Conservation (phyloP, 1,139 yeast genomes). For the Geotrichum aggregatum region DNA sequence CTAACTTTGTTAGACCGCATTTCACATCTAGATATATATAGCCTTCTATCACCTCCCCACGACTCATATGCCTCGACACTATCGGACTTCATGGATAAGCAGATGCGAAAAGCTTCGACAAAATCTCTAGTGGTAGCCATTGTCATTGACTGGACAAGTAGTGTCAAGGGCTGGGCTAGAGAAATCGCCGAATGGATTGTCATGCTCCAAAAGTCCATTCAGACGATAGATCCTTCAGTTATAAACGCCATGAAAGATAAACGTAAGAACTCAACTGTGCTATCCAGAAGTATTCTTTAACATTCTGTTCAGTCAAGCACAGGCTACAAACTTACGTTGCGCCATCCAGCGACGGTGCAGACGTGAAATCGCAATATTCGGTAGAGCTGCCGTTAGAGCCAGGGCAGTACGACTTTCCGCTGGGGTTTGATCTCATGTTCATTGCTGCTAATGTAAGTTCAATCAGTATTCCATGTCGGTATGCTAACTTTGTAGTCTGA, state of each 20-base stretch:
- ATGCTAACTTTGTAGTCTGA: conserved; percentile 13
- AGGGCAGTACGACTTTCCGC: conserved; percentile 36
- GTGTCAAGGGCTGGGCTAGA: conserved; percentile 26
- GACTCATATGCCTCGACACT: conserved; percentile 15
- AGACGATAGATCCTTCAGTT: conserved; percentile 18
- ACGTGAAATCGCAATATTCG: conserved; percentile 14
- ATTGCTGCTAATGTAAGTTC: conserved; percentile 31
- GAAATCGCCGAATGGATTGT: conserved; percentile 28
- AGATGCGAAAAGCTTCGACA: conserved; percentile 6
- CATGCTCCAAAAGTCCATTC: conserved; percentile 21
- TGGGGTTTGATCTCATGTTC: conserved; percentile 35
- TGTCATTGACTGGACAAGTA: conserved; percentile 29
- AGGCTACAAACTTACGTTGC: conserved; percentile 27
- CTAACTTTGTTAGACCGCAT: conserved; percentile 21
- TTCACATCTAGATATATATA: conserved; percentile 37
- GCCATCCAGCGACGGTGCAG: conserved; percentile 18
- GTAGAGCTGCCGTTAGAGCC: conserved; percentile 35
- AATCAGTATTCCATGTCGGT: background rate
- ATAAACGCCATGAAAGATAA: conserved; percentile 16
- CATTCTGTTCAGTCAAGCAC: conserved; percentile 17
- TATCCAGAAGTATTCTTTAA: too few species aligned
- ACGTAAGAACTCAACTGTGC: conserved; percentile 16
- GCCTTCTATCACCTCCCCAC: conserved; percentile 24
- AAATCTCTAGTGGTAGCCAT: conserved; percentile 24
- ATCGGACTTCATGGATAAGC: conserved; percentile 17